Evolutionary conservation across 129 eudicot genomes (phyloP).

Genomic region (carrot (Daucus carota)): DH1_v3.0 NC_030383.2:7761001-7761500

Average conservation of each 20-base stretch:
- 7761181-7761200: constrained; percentile 2
- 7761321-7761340: constrained; percentile 10
- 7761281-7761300: constrained; percentile 16
- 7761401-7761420: constrained; percentile 17
- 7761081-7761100: constrained; percentile 31
- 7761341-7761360: constrained; percentile 13
- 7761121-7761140: constrained; percentile 52
- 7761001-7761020: constrained; percentile 36
- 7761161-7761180: constrained; percentile 21
- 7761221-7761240: constrained; percentile 18
- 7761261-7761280: constrained; percentile 18
- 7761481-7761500: constrained; percentile 36
- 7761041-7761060: constrained; percentile 12
- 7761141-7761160: constrained; percentile 16
- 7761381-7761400: constrained; percentile 10
- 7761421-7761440: constrained; percentile 17
- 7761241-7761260: constrained; percentile 7
- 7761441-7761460: constrained; percentile 19
- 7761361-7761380: constrained; percentile 15
- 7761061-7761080: constrained; percentile 22
- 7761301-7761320: constrained; percentile 22
- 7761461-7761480: constrained; percentile 24
- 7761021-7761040: constrained; percentile 14
- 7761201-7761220: constrained; percentile 16
- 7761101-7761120: constrained; percentile 60